Base-by-base conservation (phyloP, 2,329 filamentous ascomycete species). In the Thelonectria rubi region DNA sequence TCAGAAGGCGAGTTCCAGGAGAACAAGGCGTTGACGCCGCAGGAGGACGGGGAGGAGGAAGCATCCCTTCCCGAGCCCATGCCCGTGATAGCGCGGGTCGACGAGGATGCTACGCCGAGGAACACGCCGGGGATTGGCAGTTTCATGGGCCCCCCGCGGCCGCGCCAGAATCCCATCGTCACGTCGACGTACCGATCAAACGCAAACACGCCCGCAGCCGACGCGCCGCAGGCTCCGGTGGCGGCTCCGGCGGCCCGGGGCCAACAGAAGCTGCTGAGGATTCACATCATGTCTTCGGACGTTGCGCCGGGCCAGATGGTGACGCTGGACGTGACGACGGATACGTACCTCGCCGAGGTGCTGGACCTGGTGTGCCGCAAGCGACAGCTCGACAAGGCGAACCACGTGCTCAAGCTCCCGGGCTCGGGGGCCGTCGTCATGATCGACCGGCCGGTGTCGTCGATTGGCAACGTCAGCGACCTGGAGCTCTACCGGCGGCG, bases 321-420 rank as follows among this genome's bases (percentile, higher is more conserved):
- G 21, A 89, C 88, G 1, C 79, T 94, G 17, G 88, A 91, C 64
- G 91, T 92, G 47, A 94, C 90, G 0, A 93, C 91, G 0, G 91
- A 94, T 68, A 94, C 89, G 30, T 95, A 94, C 74, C 86, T 95
- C 46, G 91, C 90, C 45, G 91, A 95, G 74, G 87, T 95, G 26
- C 87, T 94, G 53, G 91, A 94, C 72, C 83, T 88, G 66, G 89
- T 92, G 2, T 95, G 92, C 74, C 86, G 88, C 43, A 92, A 91
- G 76, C 84, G 93, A 45, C 88, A 91, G 60, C 81, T 95, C 0
- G 92, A 95, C 74, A 93, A 93, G 79, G 90, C 85, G 17, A 87
- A 89, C 58, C 91, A 93, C 73, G 89, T 94, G 5, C 84, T 96
- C 65, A 93, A 92, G 76, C 84, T 94, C 11, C 88, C 89, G 0